Conservation (phyloP, 2,329 filamentous ascomycete genomes). For the Colletotrichum sublineola region DNA sequence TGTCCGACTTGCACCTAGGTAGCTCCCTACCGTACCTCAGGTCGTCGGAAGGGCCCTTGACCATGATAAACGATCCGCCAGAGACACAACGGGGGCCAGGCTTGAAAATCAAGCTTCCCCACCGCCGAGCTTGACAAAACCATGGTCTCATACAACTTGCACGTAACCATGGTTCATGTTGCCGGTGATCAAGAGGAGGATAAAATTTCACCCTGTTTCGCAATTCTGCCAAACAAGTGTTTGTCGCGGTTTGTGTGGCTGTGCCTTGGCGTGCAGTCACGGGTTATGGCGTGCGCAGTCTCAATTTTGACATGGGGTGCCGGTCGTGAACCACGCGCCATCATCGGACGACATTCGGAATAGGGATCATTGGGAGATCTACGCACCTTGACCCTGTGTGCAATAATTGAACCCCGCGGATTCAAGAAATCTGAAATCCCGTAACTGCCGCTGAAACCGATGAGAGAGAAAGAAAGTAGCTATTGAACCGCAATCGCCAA, state of each 20-base stretch:
- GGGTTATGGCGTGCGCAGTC: conserved; percentile 32
- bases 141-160: background rate
- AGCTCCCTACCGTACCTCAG: background rate
- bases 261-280: conserved; percentile 33
- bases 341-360: background rate
- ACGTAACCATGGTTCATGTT: background rate
- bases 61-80: conserved; percentile 15
- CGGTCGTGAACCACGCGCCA: background rate
- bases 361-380: background rate
- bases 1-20: background rate
- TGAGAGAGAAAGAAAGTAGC: background rate
- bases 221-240: background rate
- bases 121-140: background rate
- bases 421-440: background rate
- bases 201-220: background rate
- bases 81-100: background rate
- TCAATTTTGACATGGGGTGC: background rate
- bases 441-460: background rate
- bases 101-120: background rate
- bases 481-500: background rate
- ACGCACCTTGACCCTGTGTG: conserved; percentile 1
- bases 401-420: background rate
- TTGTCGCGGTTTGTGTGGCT: conserved; percentile 2
- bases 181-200: background rate
- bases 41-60: background rate